Percentiles rank a stretch among this genome's conserved stretches.
These are phyloP conservation scores for Lasiosphaeriaceae sp. DNA, from an alignment of 495 filamentous ascomycete genomes.

Conservation along the genomic window DNA sequence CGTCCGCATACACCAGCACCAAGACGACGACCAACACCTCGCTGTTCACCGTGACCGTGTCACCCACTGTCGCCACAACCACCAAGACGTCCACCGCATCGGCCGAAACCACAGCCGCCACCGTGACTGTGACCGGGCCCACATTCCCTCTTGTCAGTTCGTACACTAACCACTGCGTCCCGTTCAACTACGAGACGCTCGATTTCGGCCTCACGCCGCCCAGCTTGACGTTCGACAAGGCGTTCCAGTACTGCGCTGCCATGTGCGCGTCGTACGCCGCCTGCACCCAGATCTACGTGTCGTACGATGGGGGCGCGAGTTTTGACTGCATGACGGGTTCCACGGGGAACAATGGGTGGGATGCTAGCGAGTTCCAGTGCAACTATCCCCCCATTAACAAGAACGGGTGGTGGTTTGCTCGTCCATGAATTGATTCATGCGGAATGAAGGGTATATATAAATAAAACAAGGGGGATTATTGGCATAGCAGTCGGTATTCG, in stretches of 20 bases:
- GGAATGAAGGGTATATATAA: no score
- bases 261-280: background rate
- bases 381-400: background rate
- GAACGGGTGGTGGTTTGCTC: background rate
- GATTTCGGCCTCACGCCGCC: background rate
- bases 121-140: background rate
- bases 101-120: no score
- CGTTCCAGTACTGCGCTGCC: conserved; percentile 1
- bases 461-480: no score
- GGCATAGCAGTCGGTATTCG: no score
- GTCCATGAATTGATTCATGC: no score
- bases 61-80: background rate
- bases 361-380: background rate
- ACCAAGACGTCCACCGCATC: background rate
- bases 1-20: background rate
- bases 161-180: background rate
- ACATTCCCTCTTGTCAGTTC: background rate
- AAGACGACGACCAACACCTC: background rate
- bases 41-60: background rate
- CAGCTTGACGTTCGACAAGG: background rate
- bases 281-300: conserved; percentile 1
- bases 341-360: background rate
- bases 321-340: background rate
- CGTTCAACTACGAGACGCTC: conserved; percentile 2
- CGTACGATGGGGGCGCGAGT: background rate